Percentiles rank a stretch among this genome's conserved stretches.
Evolutionary conservation across 495 filamentous ascomycete genomes (phyloP).

Genomic region (Tuber calosporum): DNA sequence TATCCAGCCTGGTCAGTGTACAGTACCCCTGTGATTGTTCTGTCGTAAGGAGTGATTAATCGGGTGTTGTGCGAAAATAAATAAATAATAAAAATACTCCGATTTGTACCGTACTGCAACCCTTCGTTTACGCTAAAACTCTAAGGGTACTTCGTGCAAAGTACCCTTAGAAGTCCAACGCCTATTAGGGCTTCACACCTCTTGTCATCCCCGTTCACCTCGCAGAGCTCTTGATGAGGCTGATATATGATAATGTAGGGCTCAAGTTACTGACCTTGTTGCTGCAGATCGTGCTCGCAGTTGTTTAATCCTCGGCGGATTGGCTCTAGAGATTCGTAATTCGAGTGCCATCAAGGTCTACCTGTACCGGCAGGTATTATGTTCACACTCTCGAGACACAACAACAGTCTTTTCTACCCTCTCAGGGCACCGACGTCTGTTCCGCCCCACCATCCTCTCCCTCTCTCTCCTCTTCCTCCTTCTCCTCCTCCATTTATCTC

Average conservation of each 20-base stretch:
- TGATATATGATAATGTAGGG: not conserved
- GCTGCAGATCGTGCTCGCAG: conserved; percentile 31
- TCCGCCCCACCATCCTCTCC: conserved; percentile 25
- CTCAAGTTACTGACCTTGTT: conserved; percentile 12
- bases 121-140: not conserved
- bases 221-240: not conserved
- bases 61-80: not conserved
- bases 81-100: not conserved
- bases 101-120: not conserved
- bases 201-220: not conserved
- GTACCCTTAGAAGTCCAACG: not conserved
- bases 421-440: conserved; percentile 25
- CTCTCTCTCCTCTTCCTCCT: conserved; percentile 8
- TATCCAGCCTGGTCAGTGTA: not conserved
- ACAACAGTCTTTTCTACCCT: conserved; percentile 29
- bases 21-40: not conserved
- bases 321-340: conserved; percentile 35
- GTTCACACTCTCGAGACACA: conserved; percentile 26
- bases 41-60: not conserved
- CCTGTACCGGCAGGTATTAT: conserved; percentile 10
- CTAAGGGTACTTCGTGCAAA: conserved; percentile 2
- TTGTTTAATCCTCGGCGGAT: conserved; percentile 35
- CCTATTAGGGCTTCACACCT: not conserved
- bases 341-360: conserved; percentile 18
- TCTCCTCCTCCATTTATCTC: not conserved